Conservation (phyloP, 2,329 filamentous ascomycete genomes). For the Endoconidiophora polonica region DNA sequence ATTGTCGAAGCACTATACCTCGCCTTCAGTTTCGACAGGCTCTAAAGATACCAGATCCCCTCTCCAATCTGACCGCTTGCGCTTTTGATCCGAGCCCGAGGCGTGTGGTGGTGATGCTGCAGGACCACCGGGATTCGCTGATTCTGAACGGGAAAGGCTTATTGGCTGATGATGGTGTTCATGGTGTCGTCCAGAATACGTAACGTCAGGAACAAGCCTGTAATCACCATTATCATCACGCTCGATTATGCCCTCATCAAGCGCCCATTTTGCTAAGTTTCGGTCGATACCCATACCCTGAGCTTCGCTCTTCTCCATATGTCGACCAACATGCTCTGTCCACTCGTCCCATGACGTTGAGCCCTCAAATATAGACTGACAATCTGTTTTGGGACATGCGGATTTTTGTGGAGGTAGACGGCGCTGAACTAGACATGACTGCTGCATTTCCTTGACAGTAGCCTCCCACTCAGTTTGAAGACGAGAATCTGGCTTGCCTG, state of each 20-base stretch:
- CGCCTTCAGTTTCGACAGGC: constrained; percentile 9
- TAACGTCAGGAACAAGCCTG: constrained; percentile 23
- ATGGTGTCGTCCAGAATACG: constrained; percentile 10
- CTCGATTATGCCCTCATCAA: constrained; percentile 48
- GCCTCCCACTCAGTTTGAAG: constrained; percentile 46
- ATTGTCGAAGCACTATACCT: not conserved
- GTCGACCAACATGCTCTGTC: constrained; percentile 80
- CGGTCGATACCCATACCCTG: constrained; percentile 38
- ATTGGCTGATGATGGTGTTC: constrained; percentile 13
- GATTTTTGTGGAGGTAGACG: constrained; percentile 55
- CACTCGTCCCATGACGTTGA: constrained; percentile 69
- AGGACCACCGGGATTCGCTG: not conserved
- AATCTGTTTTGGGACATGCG: constrained; percentile 55
- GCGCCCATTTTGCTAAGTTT: constrained; percentile 42
- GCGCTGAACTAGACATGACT: constrained; percentile 54
- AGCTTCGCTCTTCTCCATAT: constrained; percentile 63
- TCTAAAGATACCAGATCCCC: constrained; percentile 6
- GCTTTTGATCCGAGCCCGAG: constrained; percentile 8
- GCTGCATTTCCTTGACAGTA: constrained; percentile 53
- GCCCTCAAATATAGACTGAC: constrained; percentile 53
- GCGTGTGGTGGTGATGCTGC: not conserved
- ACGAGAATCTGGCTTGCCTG: constrained; percentile 40
- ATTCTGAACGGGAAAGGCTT: not conserved
- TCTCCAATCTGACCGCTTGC: constrained; percentile 11
- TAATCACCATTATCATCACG: constrained; percentile 38